Evolutionary conservation across 2,329 filamentous ascomycete genomes (phyloP).

Genomic region (Botrytis byssoidea): DNA sequence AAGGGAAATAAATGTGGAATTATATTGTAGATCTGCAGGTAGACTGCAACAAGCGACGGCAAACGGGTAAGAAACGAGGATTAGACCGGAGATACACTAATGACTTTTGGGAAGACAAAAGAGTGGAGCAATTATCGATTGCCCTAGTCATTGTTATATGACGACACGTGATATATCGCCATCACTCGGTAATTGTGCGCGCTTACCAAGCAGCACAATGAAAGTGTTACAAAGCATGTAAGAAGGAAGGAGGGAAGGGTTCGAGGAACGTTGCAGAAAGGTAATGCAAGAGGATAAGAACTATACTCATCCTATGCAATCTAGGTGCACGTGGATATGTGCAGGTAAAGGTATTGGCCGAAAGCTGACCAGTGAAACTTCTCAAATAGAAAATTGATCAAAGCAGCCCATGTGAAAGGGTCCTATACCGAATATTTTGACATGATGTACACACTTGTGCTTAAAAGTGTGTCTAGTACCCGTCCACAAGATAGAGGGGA

Average conservation of each 20-base stretch:
- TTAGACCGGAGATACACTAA: conserved; percentile 14
- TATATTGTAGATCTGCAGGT: conserved; percentile 10
- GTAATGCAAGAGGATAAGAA: conserved; percentile 17
- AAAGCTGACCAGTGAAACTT: conserved; percentile 8
- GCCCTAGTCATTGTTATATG: conserved; percentile 11
- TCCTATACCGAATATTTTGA: conserved; percentile 1
- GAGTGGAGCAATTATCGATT: conserved; percentile 3
- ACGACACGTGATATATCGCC: conserved; percentile 36
- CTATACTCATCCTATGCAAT: conserved; percentile 2
- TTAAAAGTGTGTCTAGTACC: neutral
- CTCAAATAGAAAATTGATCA: conserved; percentile 7
- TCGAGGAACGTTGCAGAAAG: conserved; percentile 1
- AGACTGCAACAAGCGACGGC: conserved; percentile 16
- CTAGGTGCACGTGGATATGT: conserved; percentile 12
- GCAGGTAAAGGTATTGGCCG: neutral
- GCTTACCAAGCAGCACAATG: conserved; percentile 19
- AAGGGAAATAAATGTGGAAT: conserved; percentile 17
- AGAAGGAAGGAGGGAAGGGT: neutral
- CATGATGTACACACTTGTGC: conserved; percentile 16
- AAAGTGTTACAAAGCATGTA: neutral
- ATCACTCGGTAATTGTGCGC: conserved; percentile 22
- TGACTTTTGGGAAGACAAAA: conserved; percentile 4
- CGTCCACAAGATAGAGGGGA: neutral
- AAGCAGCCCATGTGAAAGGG: conserved; percentile 3
- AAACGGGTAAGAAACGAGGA: conserved; percentile 12